A percentile compares a stretch with the other conserved stretches of the same genome.
These are phyloP conservation scores for Cetraspora pellucida DNA, from an alignment of 192 early-diverging fungal genomes.

Conservation along the genomic window DNA sequence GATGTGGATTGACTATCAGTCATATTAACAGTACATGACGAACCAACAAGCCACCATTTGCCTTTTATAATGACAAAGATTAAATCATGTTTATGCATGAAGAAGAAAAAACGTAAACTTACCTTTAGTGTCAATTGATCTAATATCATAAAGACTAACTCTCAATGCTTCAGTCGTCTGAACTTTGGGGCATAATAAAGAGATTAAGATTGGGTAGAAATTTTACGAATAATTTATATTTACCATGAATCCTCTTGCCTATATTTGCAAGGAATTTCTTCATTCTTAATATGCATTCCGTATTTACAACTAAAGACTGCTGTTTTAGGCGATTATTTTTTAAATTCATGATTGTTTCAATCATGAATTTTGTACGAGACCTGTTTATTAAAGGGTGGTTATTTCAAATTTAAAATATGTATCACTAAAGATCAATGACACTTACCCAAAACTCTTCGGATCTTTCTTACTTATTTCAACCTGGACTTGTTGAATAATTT, in stretches of 20 bases:
- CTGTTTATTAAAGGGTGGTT: conserved; percentile 34
- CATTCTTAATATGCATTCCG: conserved; percentile 68
- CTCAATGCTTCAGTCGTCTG: conserved; percentile 73
- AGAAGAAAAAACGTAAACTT: conserved; percentile 2
- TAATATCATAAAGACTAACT: conserved; percentile 85
- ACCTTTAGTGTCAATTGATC: conserved; percentile 77
- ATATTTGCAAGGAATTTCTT: conserved; percentile 80
- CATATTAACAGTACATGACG: conserved; percentile 86
- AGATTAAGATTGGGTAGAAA: background rate
- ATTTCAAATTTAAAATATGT: background rate
- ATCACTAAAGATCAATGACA: background rate
- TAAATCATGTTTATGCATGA: background rate
- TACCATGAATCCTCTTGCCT: conserved; percentile 49
- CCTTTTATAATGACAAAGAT: conserved; percentile 37
- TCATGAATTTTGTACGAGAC: conserved; percentile 86
- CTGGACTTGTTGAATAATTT: conserved; percentile 80
- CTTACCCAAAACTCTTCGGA: conserved; percentile 46
- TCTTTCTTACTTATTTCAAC: conserved; percentile 51
- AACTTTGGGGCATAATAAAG: background rate
- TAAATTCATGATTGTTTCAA: conserved; percentile 90
- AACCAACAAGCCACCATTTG: conserved; percentile 98
- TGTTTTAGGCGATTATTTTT: conserved; percentile 90
- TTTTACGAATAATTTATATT: background rate
- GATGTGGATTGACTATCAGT: conserved; percentile 46
- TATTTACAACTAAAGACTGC: conserved; percentile 49